Conservation (phyloP, 2,329 filamentous ascomycete species). For the Venturia carpophila region DNA sequence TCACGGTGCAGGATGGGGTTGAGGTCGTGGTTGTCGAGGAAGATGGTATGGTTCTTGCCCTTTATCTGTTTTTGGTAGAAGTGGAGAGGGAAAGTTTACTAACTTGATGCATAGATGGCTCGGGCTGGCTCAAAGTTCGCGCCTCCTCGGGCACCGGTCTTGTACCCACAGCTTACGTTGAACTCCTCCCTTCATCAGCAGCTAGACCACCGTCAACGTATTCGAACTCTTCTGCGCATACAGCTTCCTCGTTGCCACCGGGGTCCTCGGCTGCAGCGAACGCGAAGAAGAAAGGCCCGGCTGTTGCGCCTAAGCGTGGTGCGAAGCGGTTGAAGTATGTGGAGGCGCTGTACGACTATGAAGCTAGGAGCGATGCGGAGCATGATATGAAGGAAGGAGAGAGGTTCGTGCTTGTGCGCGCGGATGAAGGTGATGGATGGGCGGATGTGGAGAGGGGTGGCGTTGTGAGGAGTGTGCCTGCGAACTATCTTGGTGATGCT, state of each 20-base stretch:
- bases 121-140: conserved; percentile 84
- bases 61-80: background rate
- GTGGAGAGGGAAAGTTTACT: background rate
- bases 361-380: conserved; percentile 75
- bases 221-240: conserved; percentile 63
- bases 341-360: conserved; percentile 87
- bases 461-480: conserved; percentile 78
- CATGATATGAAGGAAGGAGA: conserved; percentile 89
- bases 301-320: conserved; percentile 80
- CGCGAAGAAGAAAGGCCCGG: conserved; percentile 79
- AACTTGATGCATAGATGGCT: conserved; percentile 57
- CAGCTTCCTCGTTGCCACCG: conserved; percentile 29
- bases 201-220: conserved; percentile 50
- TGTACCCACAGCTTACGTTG: conserved; percentile 80
- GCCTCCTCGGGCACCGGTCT: conserved; percentile 69
- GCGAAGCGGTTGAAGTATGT: conserved; percentile 93
- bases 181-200: conserved; percentile 41
- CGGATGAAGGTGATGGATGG: conserved; percentile 91
- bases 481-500: conserved; percentile 80
- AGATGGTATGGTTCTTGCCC: conserved; percentile 59
- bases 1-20: conserved; percentile 70
- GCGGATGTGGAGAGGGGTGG: conserved; percentile 92
- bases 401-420: conserved; percentile 78
- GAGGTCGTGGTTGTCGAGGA: conserved; percentile 73
- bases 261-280: conserved; percentile 27